phyloP scores from a whole-genome alignment of 2,329 filamentous ascomycete species.

The Neoarthrinium moseri region DNA sequence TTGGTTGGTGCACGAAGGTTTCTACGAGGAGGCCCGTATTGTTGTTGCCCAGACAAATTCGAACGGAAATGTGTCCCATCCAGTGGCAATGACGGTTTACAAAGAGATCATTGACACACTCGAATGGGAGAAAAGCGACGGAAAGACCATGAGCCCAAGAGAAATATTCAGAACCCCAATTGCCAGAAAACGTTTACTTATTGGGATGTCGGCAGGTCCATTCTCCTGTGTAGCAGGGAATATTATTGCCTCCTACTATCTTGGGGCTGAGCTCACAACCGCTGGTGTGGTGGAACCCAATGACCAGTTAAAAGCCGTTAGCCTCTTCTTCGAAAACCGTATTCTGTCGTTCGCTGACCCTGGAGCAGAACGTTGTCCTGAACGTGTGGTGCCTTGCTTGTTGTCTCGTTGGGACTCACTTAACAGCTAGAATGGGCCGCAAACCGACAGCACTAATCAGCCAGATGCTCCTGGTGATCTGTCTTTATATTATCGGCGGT shows the following conservation, averaged over 20 bases:
- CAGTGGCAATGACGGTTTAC: constrained; percentile 34
- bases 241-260: constrained; percentile 39
- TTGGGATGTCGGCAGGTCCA: constrained; percentile 33
- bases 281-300: constrained; percentile 37
- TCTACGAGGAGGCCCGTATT: constrained; percentile 35
- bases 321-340: neutral
- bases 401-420: constrained; percentile 39
- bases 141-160: constrained; percentile 33
- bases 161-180: constrained; percentile 36
- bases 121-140: constrained; percentile 42
- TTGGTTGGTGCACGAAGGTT: constrained; percentile 39
- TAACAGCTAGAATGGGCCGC: constrained; percentile 41
- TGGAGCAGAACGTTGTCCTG: constrained; percentile 44
- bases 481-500: constrained; percentile 50
- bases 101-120: constrained; percentile 44
- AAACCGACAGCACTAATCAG: constrained; percentile 40
- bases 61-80: constrained; percentile 35
- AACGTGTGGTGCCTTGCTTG: constrained; percentile 47
- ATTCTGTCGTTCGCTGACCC: neutral
- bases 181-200: constrained; percentile 36
- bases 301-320: constrained; percentile 35
- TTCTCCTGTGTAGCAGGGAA: constrained; percentile 36
- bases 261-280: constrained; percentile 35
- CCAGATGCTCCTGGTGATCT: constrained; percentile 35
- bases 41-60: constrained; percentile 40